phyloP scores from a whole-genome alignment of 2,329 filamentous ascomycete species.

The Talaromyces islandicus region DNA sequence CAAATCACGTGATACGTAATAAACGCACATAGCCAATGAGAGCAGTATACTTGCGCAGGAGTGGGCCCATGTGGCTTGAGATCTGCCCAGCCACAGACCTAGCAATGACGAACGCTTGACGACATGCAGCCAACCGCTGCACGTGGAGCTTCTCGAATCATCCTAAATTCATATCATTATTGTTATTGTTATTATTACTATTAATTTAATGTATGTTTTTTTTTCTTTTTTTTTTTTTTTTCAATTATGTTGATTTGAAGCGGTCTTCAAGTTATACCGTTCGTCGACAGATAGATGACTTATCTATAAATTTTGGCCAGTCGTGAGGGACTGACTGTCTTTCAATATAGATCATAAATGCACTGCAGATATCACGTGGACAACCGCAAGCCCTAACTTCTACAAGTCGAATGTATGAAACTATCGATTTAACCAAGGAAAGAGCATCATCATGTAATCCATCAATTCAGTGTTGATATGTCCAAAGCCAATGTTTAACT shows the following conservation, averaged over 20 bases:
- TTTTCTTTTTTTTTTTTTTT: too few relatives aligned
- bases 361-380: not conserved
- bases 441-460: not conserved
- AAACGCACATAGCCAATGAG: not conserved
- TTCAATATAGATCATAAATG: too few relatives aligned
- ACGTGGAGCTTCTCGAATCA: not conserved
- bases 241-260: not conserved
- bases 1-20: not conserved
- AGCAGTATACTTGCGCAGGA: not conserved
- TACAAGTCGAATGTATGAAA: not conserved
- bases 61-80: not conserved
- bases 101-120: not conserved
- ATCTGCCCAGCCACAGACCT: not conserved
- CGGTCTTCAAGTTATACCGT: not conserved
- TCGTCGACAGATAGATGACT: too few relatives aligned
- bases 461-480: not conserved
- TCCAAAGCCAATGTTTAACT: not conserved
- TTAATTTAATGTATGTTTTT: too few relatives aligned
- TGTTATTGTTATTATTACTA: not conserved
- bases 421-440: too few relatives aligned
- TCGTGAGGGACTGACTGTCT: too few relatives aligned
- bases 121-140: not conserved
- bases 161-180: not conserved
- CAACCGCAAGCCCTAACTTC: not conserved
- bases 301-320: too few relatives aligned